Evolutionary conservation across 2,329 filamentous ascomycete species (phyloP).

Genomic region (Nemania serpens): DNA sequence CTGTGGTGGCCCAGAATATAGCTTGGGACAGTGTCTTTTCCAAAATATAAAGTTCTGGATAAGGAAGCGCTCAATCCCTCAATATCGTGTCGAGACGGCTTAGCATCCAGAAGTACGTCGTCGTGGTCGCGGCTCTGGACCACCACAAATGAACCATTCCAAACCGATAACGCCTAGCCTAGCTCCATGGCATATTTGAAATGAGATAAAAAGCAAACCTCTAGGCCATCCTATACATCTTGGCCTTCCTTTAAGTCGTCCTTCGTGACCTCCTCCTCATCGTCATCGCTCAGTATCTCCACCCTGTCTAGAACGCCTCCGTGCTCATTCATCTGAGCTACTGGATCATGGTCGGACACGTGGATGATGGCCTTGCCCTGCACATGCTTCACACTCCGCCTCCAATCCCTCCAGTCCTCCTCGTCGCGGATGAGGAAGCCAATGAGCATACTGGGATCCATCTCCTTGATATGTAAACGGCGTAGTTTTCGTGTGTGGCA

Average conservation of each 20-base stretch:
- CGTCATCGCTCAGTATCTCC: constrained; percentile 78
- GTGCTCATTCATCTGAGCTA: constrained; percentile 62
- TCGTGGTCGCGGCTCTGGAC: constrained; percentile 24
- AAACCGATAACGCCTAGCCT: constrained; percentile 31
- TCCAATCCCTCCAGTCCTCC: constrained; percentile 84
- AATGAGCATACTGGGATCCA: constrained; percentile 98
- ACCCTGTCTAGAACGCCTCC: constrained; percentile 86
- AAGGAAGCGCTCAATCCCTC: not conserved
- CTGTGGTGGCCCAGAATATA: not conserved
- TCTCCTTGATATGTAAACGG: constrained; percentile 81
- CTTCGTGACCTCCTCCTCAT: constrained; percentile 39
- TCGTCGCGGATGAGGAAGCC: constrained; percentile 86
- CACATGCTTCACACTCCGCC: constrained; percentile 72
- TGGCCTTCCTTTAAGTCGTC: constrained; percentile 8
- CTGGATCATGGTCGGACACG: constrained; percentile 72
- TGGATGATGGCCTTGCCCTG: constrained; percentile 86
- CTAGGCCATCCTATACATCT: constrained; percentile 20
- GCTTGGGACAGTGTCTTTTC: not conserved
- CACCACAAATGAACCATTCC: constrained; percentile 16
- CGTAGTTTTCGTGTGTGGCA: constrained; percentile 88
- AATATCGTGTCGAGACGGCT: constrained; percentile 15
- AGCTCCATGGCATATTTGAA: constrained; percentile 26
- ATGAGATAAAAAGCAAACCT: constrained; percentile 23
- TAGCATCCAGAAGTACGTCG: constrained; percentile 30
- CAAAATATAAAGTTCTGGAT: not conserved